Base-by-base conservation (phyloP, 2,329 filamentous ascomycete species). In the Purpureocillium takamizusanense region DNA sequence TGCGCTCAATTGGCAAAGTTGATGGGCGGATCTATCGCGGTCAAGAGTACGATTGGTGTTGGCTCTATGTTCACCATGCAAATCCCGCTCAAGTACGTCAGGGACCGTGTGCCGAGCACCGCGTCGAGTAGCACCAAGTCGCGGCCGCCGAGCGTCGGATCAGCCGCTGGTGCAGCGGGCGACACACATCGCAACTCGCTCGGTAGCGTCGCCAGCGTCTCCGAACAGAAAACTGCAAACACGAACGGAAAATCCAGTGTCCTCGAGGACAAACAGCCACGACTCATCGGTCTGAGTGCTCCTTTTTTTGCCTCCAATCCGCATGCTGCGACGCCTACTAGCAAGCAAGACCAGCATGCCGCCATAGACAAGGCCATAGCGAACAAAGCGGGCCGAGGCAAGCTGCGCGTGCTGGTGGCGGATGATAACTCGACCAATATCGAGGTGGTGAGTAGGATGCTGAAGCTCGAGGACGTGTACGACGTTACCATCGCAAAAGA, bases 401-500 rank as follows among this genome's bases (percentile, higher is more conserved):
- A 81, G 47, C 71, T 94, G 31, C 80, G 83, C 14, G 86, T 95
- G 1, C 69, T 95, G 8, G 88, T 95, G 11, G 89, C 89, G 0
- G 89, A 95, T 44, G 67, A 75, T 53, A 76, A 72, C 54, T 66
- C 65, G 21, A 74, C 72, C 47, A 77, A 80, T 42, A 68, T 78
- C 41, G 68, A 78, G 45, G 70, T 74, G 1, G 69, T 75, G 25
- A 73, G 76, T 50, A 66, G 73, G 37, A 78, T 82, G 74, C 65
- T 82, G 21, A 87, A 86, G 57, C 71, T 88, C 0, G 84, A 88
- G 53, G 80, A 83, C 27, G 74, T 88, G n/a, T 84, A 83, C 56
- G 86, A 95, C 54, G 86, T 95, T 13, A 90, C 85, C 0, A 82
- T 95, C 36, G 89, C 88, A 37, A 86, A 86, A 54, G 83, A 87